These are phyloP conservation scores for Pleurotus djamor DNA, from an alignment of 768 basidiomycete genomes.

Conservation along the genomic window DNA sequence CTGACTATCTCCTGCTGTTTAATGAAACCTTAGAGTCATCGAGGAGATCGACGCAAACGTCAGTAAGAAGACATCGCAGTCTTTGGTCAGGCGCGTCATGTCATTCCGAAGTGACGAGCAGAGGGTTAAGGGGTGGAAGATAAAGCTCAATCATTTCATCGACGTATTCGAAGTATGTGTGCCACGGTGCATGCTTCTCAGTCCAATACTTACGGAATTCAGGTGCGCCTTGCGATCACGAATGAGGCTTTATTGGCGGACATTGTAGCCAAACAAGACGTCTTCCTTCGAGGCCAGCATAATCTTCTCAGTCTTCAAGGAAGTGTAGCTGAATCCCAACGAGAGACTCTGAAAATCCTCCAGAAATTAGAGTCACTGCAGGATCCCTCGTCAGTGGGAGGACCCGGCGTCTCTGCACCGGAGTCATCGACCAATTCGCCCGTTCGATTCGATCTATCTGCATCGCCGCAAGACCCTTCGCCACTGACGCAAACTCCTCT, in stretches of 20 bases:
- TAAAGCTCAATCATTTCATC: neutral
- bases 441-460: too few relatives aligned
- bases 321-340: neutral
- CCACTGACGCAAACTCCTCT: too few relatives aligned
- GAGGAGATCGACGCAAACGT: neutral
- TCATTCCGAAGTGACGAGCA: neutral
- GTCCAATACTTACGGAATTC: neutral
- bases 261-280: neutral
- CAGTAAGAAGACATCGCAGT: neutral
- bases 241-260: neutral
- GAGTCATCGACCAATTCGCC: neutral
- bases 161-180: neutral
- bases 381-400: neutral
- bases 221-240: conserved; percentile 3
- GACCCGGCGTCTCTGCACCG: too few relatives aligned
- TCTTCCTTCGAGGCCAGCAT: neutral
- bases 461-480: too few relatives aligned
- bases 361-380: neutral
- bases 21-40: neutral
- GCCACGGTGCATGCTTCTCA: neutral
- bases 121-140: neutral
- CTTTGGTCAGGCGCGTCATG: neutral
- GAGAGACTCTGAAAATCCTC: neutral
- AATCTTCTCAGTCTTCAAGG: neutral
- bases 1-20: neutral